Evolutionary conservation across 140 eudicot species (phyloP), one percentile per base, ranked within the genome.

Genomic region (Cichorium intybus): DNA sequence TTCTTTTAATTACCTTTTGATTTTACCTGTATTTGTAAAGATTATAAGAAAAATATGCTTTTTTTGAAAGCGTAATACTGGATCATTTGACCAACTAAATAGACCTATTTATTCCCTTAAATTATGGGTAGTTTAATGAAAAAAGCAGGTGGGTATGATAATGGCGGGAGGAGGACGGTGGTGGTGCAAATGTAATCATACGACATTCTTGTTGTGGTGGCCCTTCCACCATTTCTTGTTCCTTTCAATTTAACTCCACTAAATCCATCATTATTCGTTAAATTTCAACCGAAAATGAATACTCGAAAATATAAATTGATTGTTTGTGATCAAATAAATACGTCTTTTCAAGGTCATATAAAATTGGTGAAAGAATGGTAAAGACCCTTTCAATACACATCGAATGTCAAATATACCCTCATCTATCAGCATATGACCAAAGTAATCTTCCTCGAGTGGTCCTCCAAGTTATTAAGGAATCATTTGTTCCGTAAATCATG

Each of bases 201-300:
- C 20, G 73, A 35, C 73, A 56, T 65, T 73, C 62, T 52, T 72
- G 26, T 53, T 24, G 62, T 73, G 45, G 73, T 64, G 78, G 78
- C 46, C 67, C 67, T 73, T 73, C 78, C 73, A 73, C 78, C 73
- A 73, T 73, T 56, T 64, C 73, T 56, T 64, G 73, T 65, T 73
- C 72, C 78, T 73, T 65, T 65, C 61, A 33, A 14, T 65, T 73
- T 11, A 73, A 22, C 61, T 64, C 60, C 65, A 64, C 71, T 22
- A 5, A 18, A 29, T n/a, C 61, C 41, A 52, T 67, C 26, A 52
- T 23, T 12, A 41, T 41, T 14, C 1, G 6, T 41, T 41, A 41
- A 12, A 3, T 41, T 12, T 41, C 3, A 41, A 12, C 7, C 17
- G 4, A 41, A 41, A 41, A 41, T 37, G n/a, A 41, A 18, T 0